These are phyloP conservation scores for Plantago coronopus DNA, from an alignment of 305 asterid genomes.

Conservation along the genomic window DNA sequence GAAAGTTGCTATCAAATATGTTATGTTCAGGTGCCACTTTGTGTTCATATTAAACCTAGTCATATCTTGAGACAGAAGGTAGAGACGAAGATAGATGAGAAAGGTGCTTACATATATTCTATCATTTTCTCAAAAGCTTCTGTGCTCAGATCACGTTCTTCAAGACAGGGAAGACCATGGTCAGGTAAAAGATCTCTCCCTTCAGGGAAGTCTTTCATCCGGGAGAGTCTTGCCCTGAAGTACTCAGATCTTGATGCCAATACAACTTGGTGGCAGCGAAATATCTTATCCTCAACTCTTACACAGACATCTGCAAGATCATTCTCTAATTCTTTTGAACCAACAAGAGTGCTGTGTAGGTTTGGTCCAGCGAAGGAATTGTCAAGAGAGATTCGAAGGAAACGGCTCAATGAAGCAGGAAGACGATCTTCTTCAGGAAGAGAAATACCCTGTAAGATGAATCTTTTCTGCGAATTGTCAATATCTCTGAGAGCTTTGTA, in stretches of 20 bases:
- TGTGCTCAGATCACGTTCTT: slow-evolving; percentile 74
- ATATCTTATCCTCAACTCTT: slow-evolving; percentile 56
- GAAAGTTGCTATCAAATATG: too few relatives aligned
- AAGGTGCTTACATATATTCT: slow-evolving; percentile 72
- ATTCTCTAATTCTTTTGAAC: slow-evolving; percentile 40
- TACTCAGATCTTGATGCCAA: slow-evolving; percentile 91
- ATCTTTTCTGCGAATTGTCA: slow-evolving; percentile 85
- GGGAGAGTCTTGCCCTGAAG: slow-evolving; percentile 79
- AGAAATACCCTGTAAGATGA: slow-evolving; percentile 78
- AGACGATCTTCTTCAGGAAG: slow-evolving; percentile 87
- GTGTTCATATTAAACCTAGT: slow-evolving; percentile 1
- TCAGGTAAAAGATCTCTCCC: slow-evolving; percentile 45
- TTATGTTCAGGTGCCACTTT: background rate
- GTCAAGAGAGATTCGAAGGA: slow-evolving; percentile 64
- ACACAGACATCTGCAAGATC: slow-evolving; percentile 87
- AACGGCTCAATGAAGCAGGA: slow-evolving; percentile 63
- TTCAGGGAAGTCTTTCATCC: slow-evolving; percentile 61
- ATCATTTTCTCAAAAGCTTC: slow-evolving; percentile 84
- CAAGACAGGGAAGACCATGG: slow-evolving; percentile 62
- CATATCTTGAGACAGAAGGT: slow-evolving; percentile 2
- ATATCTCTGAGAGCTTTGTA: slow-evolving; percentile 67
- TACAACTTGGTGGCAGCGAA: slow-evolving; percentile 84
- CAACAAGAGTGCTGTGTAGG: slow-evolving; percentile 24
- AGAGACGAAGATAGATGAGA: slow-evolving; percentile 22
- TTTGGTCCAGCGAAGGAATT: slow-evolving; percentile 44